These are phyloP conservation scores for Gaeumannomyces sp. DNA, from an alignment of 2,329 filamentous ascomycete genomes.

Conservation along the genomic window DNA sequence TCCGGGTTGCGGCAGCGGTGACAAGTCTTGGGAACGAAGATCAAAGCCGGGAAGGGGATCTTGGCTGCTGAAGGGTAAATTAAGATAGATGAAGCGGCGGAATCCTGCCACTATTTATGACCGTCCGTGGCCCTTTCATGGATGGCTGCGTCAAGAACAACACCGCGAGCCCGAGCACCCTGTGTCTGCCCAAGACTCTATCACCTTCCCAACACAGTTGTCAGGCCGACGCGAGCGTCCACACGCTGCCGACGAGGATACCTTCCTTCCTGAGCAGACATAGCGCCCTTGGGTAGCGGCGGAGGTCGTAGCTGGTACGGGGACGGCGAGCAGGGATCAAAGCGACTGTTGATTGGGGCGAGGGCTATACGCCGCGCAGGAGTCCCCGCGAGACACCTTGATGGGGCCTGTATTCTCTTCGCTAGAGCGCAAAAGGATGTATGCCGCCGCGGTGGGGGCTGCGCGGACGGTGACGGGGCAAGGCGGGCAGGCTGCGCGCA, in stretches of 20 bases:
- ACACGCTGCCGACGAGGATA: background rate
- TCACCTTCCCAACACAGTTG: conserved; percentile 6
- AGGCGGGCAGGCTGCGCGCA: background rate
- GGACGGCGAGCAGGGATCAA: conserved; percentile 1
- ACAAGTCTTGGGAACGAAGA: conserved; percentile 2
- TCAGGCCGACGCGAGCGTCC: background rate
- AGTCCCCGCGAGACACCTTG: background rate
- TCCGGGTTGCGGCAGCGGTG: background rate
- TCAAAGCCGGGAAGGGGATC: background rate
- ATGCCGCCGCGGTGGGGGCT: background rate
- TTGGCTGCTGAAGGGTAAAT: conserved; percentile 8
- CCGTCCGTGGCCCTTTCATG: background rate
- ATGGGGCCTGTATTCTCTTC: background rate
- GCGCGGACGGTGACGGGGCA: background rate
- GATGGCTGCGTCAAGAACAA: background rate
- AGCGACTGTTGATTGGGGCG: background rate
- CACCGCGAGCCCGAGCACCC: background rate
- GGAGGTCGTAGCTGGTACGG: conserved; percentile 3
- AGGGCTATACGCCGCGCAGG: background rate
- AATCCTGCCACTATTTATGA: conserved; percentile 7
- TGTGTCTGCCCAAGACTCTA: background rate
- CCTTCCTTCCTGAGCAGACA: conserved; percentile 5
- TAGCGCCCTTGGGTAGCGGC: background rate
- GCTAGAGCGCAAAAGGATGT: background rate
- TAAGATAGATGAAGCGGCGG: conserved; percentile 6